A percentile compares a stretch with the other conserved stretches of the same genome.
These are phyloP conservation scores for Solanum medicagineum DNA, from an alignment of 257 asterid genomes.

Conservation along the genomic window DNA sequence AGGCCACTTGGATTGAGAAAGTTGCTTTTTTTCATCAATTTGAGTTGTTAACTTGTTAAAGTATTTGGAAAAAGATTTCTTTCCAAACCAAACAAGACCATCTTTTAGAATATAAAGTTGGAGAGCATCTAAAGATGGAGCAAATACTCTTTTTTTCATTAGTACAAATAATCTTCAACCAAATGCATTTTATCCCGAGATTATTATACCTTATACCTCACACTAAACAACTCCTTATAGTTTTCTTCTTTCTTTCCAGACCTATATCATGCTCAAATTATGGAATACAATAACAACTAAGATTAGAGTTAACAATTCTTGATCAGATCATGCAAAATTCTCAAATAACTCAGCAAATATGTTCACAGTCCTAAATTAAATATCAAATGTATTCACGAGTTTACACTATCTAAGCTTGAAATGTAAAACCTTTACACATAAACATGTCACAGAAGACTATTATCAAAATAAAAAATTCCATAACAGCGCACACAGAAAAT, in stretches of 20 bases:
- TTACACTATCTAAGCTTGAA: not conserved
- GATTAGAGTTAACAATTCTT: not conserved
- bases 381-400: not conserved
- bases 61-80: no score
- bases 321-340: not conserved
- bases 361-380: no score
- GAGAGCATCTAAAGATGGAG: no score
- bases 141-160: no score
- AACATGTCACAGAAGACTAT: not conserved
- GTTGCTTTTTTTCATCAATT: no score
- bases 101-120: no score
- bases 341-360: not conserved
- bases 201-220: no score
- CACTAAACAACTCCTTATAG: not conserved
- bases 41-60: no score
- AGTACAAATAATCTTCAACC: no score
- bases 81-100: no score
- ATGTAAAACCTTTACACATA: not conserved
- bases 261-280: not conserved
- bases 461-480: not conserved
- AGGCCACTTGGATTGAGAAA: no score
- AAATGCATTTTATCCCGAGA: no score
- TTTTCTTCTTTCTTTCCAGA: not conserved
- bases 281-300: not conserved
- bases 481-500: not conserved